Evolutionary conservation across 2,329 filamentous ascomycete genomes (phyloP).

Genomic region (Pezicula radicicola): DNA sequence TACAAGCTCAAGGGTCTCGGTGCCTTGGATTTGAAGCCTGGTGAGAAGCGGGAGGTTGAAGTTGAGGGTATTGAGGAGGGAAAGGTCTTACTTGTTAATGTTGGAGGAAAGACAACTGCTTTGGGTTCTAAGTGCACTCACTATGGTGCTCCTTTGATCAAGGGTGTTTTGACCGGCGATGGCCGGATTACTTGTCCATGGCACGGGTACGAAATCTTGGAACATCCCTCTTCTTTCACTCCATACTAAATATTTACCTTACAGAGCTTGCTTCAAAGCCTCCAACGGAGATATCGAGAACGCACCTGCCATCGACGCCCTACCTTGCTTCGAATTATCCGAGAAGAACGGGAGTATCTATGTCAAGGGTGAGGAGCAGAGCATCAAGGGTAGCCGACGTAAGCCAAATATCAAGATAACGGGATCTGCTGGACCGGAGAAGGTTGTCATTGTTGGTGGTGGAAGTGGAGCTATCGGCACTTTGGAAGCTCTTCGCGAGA

Average conservation of each 20-base stretch:
- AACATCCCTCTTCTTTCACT: neutral
- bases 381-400: conserved; percentile 74
- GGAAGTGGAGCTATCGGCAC: conserved; percentile 82
- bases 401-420: conserved; percentile 72
- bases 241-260: neutral
- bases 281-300: conserved; percentile 92
- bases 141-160: conserved; percentile 85
- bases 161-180: conserved; percentile 78
- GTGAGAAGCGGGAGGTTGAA: conserved; percentile 84
- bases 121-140: conserved; percentile 83
- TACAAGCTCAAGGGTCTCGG: conserved; percentile 75
- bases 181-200: conserved; percentile 90
- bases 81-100: conserved; percentile 84
- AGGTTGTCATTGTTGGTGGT: conserved; percentile 83
- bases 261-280: conserved; percentile 83
- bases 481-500: conserved; percentile 77
- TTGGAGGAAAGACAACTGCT: conserved; percentile 73
- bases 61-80: conserved; percentile 84
- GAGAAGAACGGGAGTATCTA: conserved; percentile 84
- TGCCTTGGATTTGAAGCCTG: conserved; percentile 70
- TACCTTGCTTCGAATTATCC: conserved; percentile 76
- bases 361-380: conserved; percentile 74
- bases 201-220: conserved; percentile 72
- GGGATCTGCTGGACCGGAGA: conserved; percentile 49
- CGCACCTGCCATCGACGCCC: conserved; percentile 83